phyloP scores from a whole-genome alignment of 306 rosid species.

The Vachellia collinsii region DNA sequence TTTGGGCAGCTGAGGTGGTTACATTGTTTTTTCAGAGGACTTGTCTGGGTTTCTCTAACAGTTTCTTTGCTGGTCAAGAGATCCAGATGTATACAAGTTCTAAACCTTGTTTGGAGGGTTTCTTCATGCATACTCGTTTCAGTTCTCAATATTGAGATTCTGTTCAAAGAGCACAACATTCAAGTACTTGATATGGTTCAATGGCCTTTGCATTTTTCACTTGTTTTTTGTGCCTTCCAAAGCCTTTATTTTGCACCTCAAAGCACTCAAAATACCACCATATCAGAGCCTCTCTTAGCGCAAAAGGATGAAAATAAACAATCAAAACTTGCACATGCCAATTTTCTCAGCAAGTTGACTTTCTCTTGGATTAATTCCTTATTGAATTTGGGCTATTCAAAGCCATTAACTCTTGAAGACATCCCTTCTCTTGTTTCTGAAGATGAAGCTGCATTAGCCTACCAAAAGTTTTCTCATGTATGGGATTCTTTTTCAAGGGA shows the following conservation, averaged over 20 bases:
- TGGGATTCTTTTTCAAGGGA: constrained; percentile 58
- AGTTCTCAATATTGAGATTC: constrained; percentile 47
- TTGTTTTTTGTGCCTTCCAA: constrained; percentile 55
- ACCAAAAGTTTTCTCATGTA: constrained; percentile 49
- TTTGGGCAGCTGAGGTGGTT: constrained; percentile 32
- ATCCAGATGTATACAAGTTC: constrained; percentile 42
- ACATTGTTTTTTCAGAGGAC: constrained; percentile 44
- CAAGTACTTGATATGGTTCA: constrained; percentile 38
- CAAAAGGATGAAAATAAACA: constrained; percentile 31
- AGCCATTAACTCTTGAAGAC: constrained; percentile 57
- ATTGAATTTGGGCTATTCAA: constrained; percentile 59
- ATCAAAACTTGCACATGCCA: constrained; percentile 38
- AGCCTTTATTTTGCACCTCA: constrained; percentile 38
- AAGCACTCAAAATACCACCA: constrained; percentile 10
- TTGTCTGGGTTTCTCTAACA: constrained; percentile 61
- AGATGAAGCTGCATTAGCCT: constrained; percentile 61
- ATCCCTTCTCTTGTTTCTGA: constrained; percentile 67
- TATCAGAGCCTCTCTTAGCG: constrained; percentile 58
- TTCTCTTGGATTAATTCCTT: constrained; percentile 76
- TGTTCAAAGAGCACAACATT: constrained; percentile 38
- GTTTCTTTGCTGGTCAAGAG: constrained; percentile 55
- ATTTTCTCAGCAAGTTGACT: constrained; percentile 53
- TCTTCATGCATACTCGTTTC: constrained; percentile 50
- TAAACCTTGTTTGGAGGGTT: constrained; percentile 63
- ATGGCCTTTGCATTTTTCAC: constrained; percentile 52